Base-by-base conservation (phyloP, 2,329 filamentous ascomycete genomes). In the Penicillium frequentans region DNA sequence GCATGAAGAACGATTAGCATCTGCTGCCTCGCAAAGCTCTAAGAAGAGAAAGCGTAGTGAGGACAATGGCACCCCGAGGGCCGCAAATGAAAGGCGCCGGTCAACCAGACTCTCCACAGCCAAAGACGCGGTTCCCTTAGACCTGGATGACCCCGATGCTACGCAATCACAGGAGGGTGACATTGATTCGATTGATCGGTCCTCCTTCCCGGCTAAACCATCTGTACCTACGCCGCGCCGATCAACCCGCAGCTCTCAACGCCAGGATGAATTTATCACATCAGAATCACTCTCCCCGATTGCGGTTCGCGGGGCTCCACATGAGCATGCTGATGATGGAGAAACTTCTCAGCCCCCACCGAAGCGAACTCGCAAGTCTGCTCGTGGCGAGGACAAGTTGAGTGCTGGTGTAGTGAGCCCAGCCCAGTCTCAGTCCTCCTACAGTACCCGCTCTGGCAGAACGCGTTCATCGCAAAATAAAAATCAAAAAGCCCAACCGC, bases 1-100 rank as follows among this genome's bases (percentile, higher is more conserved):
- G 3, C 55, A 59, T 21, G 52, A 60, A 13, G 21, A 24, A 16
- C 24, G 39, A 5, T 29, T 45, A 37, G 6, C 31, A 24, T 27
- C 39, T 51, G 59, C 8, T 46, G 45, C 45, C 35, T 51, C 11
- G 21, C 65, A 63, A 13, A 24, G 62, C 4, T 68, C 62, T 5
- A 71, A 66, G 59, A 77, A 76, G 60, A 69, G 75, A 35, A 73
- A 75, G 55, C 65, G 73, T 2, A 67, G 68, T 35, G 62, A 61
- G 11, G 64, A 68, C 16, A 56, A 63, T 19, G 29, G 51, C 31
- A 53, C 53, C 1, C 55, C 61, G 23, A 49, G 58, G 6, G 56
- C 59, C 9, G 59, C 57, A 7, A 62, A 62, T 24, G 66, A 70
- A 39, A 69, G 66, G 52, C 71, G 73, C 33, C 68, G 71, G 16